phyloP scores from a whole-genome alignment of 2,329 filamentous ascomycete species.

The Clarireedia homoeocarpa region DNA sequence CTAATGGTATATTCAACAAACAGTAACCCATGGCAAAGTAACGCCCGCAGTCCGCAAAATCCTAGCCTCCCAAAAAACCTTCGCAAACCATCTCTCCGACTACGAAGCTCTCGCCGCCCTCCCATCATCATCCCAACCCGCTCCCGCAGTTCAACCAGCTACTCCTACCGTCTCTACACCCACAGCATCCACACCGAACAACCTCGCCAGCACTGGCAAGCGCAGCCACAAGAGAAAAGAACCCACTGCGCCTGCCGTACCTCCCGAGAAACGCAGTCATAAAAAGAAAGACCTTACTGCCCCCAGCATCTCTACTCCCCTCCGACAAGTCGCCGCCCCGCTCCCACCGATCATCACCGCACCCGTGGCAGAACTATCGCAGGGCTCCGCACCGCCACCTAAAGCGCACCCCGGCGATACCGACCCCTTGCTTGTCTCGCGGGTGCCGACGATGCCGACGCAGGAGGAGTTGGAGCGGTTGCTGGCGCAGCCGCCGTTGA shows the following conservation, averaged over 20 bases:
- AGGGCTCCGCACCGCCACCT: not conserved
- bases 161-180: constrained; percentile 20
- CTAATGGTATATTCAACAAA: not conserved
- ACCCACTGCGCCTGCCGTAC: not conserved
- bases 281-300: constrained; percentile 24
- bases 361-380: not conserved
- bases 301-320: not conserved
- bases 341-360: constrained; percentile 10
- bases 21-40: constrained; percentile 27
- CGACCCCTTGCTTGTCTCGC: constrained; percentile 50
- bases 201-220: constrained; percentile 22
- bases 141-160: constrained; percentile 18
- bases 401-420: constrained; percentile 40
- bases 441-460: constrained; percentile 49
- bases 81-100: constrained; percentile 75
- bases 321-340: constrained; percentile 6
- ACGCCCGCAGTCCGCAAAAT: constrained; percentile 61
- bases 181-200: constrained; percentile 3
- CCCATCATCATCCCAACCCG: constrained; percentile 30
- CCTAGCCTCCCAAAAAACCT: constrained; percentile 72
- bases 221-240: constrained; percentile 11
- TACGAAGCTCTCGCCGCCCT: constrained; percentile 54
- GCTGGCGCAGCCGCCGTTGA: constrained; percentile 55
- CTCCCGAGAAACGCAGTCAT: constrained; percentile 14
- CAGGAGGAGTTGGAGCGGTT: constrained; percentile 57